Base-by-base conservation (phyloP, 805 yeast genomes). In the Pichia californica region DNA sequence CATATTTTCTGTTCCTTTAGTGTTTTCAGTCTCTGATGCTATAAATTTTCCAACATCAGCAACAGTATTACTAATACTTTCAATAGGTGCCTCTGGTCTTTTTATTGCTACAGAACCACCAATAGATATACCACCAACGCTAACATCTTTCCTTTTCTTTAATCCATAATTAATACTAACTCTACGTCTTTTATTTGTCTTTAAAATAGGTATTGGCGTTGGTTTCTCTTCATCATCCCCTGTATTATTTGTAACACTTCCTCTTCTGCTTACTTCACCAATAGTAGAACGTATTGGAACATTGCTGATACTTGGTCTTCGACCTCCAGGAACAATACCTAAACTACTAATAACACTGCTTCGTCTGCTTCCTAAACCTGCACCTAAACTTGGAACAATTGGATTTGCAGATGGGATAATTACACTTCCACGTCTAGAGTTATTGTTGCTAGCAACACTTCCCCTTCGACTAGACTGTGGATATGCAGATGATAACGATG, bases 111-210 rank as follows among this genome's bases (percentile, higher is more conserved):
- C 21, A 4, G 44, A 16, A 27, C 62, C 53, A 7, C 52, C 54
- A 18, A 51, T 49, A 23, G 63, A 57, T 2, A 66, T 58, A 9
- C 51, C 46, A 3, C 44, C 49, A 27, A 40, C 42, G 18, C n/a
- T 29, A n/a, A 41, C 42, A 3, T 39, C 43, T 32, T 32, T 39
- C 15, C 32, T 16, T 15, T 40, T 40, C 4, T 28, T 40, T 7
- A 34, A 31, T 9, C 40, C 41, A 31, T 56, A 45, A 1, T 56
- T 56, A 20, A 66, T 57, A 40, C 74, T 64, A 52, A 73, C 69
- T 45, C 67, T 68, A 38, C 62, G 45, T 31, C 41, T 51, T 15
- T 38, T 46, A n/a, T 38, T 35, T 14, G 38, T 34, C 13, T 27
- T 31, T 7, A 38, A 23, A 10, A 44, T 40, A 7, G 54, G 49